These are phyloP conservation scores for Drechslera avenae DNA, from an alignment of 2,329 filamentous ascomycete genomes.

Conservation along the genomic window DNA sequence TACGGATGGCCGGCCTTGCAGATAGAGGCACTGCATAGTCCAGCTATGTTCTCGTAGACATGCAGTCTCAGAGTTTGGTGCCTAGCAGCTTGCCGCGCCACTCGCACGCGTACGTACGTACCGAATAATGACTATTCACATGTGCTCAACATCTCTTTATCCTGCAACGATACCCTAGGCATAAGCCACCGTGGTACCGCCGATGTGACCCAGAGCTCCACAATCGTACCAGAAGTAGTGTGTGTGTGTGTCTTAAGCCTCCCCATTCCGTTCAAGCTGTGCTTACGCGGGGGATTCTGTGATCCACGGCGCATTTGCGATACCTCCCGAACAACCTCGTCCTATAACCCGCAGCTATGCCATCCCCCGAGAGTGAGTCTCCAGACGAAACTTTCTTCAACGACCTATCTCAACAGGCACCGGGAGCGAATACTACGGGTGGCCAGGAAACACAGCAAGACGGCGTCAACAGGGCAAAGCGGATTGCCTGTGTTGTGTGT, in stretches of 20 bases:
- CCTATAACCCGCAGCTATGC: conserved; percentile 29
- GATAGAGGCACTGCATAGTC: background rate
- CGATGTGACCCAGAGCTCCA: background rate
- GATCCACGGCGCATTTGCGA: conserved; percentile 10
- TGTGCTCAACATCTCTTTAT: conserved; percentile 4
- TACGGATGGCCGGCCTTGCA: background rate
- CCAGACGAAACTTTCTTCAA: conserved; percentile 61
- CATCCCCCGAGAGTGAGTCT: conserved; percentile 39
- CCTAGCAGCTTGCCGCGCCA: background rate
- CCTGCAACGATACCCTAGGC: background rate
- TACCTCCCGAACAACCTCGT: conserved; percentile 7
- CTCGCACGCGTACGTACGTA: conserved; percentile 2
- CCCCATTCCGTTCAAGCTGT: conserved; percentile 8
- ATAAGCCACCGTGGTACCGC: conserved; percentile 1
- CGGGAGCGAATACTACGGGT: conserved; percentile 45
- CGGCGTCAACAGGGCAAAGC: conserved; percentile 63
- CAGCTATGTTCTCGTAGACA: too few species aligned
- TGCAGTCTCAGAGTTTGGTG: too few species aligned
- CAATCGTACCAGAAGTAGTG: background rate
- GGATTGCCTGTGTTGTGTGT: conserved; percentile 93
- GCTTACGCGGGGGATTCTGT: conserved; percentile 26
- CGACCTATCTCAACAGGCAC: conserved; percentile 56
- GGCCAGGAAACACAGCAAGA: conserved; percentile 54
- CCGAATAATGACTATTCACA: conserved; percentile 16
- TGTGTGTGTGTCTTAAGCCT: conserved; percentile 3